Conservation (phyloP, 1,284 basidiomycete species). For the Ustilago tritici region DNA sequence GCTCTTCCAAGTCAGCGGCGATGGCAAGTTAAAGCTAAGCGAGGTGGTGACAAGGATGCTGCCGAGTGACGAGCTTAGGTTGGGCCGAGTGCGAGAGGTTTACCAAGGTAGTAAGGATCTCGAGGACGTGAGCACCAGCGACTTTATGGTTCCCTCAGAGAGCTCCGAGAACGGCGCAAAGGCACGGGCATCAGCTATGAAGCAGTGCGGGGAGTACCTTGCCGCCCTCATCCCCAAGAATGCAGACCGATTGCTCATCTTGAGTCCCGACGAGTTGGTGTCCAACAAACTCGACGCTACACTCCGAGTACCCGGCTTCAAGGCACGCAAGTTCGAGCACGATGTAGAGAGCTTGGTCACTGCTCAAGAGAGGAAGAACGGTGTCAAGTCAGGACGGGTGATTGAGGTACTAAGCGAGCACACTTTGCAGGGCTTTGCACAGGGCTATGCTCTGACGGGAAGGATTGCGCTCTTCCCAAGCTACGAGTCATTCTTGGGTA, state of each 20-base stretch:
- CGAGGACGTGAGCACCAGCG: slow-evolving; percentile 76
- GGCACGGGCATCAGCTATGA: slow-evolving; percentile 79
- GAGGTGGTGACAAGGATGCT: slow-evolving; percentile 73
- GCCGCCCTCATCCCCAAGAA: slow-evolving; percentile 74
- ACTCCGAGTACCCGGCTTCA: slow-evolving; percentile 72
- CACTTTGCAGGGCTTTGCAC: slow-evolving; percentile 86
- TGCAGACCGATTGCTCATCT: slow-evolving; percentile 82
- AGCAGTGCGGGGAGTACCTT: slow-evolving; percentile 77
- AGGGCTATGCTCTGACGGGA: slow-evolving; percentile 83
- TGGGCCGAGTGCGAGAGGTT: slow-evolving; percentile 74
- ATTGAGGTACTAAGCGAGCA: slow-evolving; percentile 90
- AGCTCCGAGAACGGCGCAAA: slow-evolving; percentile 73
- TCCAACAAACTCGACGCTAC: slow-evolving; percentile 88
- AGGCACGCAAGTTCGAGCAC: slow-evolving; percentile 82
- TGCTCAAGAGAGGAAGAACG: slow-evolving; percentile 73
- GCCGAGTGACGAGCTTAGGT: slow-evolving; percentile 74
- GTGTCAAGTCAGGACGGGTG: slow-evolving; percentile 77
- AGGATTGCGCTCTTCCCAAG: slow-evolving; percentile 85
- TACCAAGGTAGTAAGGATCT: slow-evolving; percentile 72
- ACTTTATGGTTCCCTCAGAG: slow-evolving; percentile 79
- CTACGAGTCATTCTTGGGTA: slow-evolving; percentile 87
- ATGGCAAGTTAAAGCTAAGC: slow-evolving; percentile 68
- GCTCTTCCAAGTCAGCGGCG: slow-evolving; percentile 60
- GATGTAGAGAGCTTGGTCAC: slow-evolving; percentile 73
- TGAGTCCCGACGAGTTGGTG: slow-evolving; percentile 90